phyloP scores from a whole-genome alignment of 108 stramenopile species.

The Seminavis robusta region DNA sequence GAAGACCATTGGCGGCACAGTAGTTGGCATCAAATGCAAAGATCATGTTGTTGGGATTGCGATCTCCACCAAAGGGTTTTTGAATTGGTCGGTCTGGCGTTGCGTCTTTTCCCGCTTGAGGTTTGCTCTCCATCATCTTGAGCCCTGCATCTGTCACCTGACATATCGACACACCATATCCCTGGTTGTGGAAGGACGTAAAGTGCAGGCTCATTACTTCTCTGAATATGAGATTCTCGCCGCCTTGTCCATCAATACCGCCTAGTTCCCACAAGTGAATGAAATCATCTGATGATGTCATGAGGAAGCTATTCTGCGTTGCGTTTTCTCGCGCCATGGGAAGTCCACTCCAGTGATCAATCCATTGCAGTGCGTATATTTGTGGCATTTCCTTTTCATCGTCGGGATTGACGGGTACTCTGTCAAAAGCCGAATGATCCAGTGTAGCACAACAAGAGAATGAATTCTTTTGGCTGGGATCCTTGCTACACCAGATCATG shows the following conservation, averaged over 20 bases:
- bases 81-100: slow-evolving; percentile 18
- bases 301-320: slow-evolving; percentile 34
- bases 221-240: slow-evolving; percentile 11
- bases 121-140: too few species aligned
- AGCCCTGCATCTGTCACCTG: slow-evolving; percentile 29
- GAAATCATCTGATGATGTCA: slow-evolving; percentile 78
- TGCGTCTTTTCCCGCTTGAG: background rate
- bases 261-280: slow-evolving; percentile 73
- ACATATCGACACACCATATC: slow-evolving; percentile 43
- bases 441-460: slow-evolving; percentile 24
- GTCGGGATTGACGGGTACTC: slow-evolving; percentile 6
- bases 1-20: slow-evolving; percentile 56
- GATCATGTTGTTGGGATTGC: slow-evolving; percentile 74
- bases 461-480: slow-evolving; percentile 12
- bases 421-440: slow-evolving; percentile 37
- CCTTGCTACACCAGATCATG: slow-evolving; percentile 21
- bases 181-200: slow-evolving; percentile 19
- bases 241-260: background rate
- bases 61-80: slow-evolving; percentile 65
- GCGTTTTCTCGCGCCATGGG: slow-evolving; percentile 4
- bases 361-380: slow-evolving; percentile 77
- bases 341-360: slow-evolving; percentile 60
- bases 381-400: slow-evolving; percentile 65
- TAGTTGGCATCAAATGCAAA: slow-evolving; percentile 83
- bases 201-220: slow-evolving; percentile 64